phyloP scores from a whole-genome alignment of 2,329 filamentous ascomycete species.

The Hypoxylon sp. region DNA sequence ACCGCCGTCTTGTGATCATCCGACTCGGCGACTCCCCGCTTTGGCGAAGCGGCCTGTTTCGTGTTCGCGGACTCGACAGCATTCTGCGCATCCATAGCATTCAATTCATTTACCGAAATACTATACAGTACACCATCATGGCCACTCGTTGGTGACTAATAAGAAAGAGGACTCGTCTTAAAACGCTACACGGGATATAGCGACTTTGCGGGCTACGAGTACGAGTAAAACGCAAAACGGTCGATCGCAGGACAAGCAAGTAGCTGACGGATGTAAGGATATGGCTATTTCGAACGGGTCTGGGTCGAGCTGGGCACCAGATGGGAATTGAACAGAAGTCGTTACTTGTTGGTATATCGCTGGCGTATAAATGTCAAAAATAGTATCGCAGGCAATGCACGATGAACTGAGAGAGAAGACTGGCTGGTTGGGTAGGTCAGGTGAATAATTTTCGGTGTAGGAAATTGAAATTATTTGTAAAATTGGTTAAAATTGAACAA shows the following conservation, averaged over 20 bases:
- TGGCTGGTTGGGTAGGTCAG: no score
- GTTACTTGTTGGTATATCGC: slow-evolving; percentile 34
- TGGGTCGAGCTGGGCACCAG: slow-evolving; percentile 8
- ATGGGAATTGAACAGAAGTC: slow-evolving; percentile 16
- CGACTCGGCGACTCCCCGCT: slow-evolving; percentile 52
- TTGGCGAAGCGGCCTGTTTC: slow-evolving; percentile 65
- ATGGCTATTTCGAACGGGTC: slow-evolving; percentile 12
- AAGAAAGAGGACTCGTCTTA: slow-evolving; percentile 34
- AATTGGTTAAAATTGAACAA: slow-evolving; percentile 6
- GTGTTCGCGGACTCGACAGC: slow-evolving; percentile 68
- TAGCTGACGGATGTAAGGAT: slow-evolving; percentile 8
- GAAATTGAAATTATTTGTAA: slow-evolving; percentile 33
- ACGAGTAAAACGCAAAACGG: slow-evolving; percentile 30
- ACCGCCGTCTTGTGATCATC: slow-evolving; percentile 47
- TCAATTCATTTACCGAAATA: slow-evolving; percentile 60
- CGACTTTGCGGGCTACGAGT: slow-evolving; percentile 24
- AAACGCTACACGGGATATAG: slow-evolving; percentile 22
- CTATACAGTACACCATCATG: slow-evolving; percentile 68
- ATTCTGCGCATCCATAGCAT: slow-evolving; percentile 76
- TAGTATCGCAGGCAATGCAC: slow-evolving; percentile 21
- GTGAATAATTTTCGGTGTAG: slow-evolving; percentile 25
- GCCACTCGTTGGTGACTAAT: slow-evolving; percentile 52
- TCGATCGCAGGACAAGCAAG: slow-evolving; percentile 33
- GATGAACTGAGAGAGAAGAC: slow-evolving; percentile 21
- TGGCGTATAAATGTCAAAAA: slow-evolving; percentile 16